Evolutionary conservation across 352 stramenopile species (phyloP), one percentile per base, ranked within the genome.

Genomic region (Thraustochytrium striatum): DNA sequence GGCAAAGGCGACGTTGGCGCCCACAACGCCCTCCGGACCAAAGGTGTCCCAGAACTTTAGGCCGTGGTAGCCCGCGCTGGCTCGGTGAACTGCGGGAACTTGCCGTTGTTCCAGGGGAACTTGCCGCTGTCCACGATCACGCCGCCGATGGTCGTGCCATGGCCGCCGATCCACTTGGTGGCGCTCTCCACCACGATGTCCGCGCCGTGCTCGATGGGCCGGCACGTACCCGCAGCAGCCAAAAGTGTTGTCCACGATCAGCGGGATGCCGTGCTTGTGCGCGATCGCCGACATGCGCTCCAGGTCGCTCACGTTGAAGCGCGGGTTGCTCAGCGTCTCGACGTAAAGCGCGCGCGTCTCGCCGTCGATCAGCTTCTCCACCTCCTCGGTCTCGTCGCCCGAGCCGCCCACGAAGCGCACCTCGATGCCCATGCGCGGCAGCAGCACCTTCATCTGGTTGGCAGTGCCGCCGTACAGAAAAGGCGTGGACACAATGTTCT

Each of bases 121-220:
- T 87, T 93, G 72, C 82, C 84, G 30, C 43, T 72, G 65, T 87
- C 84, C 41, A 95, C 85, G 44, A 94, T 88, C 35, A 95, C 88
- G 52, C 91, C 91, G 79, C 91, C 90, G 70, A 96, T 90, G 21
- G 92, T 88, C 69, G 93, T 91, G 68, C 89, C 93, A 85, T 96
- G 91, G 72, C 91, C 91, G 80, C 92, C 93, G 73, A 94, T 94
- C 89, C 93, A 96, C 87, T 96, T 96, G 83, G 91, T 95, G 82
- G 91, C 88, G 72, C 87, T 93, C 85, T 94, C 88, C 68, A 94
- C 85, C 43, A 95, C 89, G 30, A 96, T 87, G 81, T 96, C 89
- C 28, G 91, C 91, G 50, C 91, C 91, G 35, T 94, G 84, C 35
- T 87, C 84, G 8, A 96, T 82, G 19, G 91, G 91, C 83, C 92